Percentiles rank a stretch among this genome's conserved stretches.
Conservation (phyloP, 495 filamentous ascomycete genomes). For the Daldinia childiae region DNA sequence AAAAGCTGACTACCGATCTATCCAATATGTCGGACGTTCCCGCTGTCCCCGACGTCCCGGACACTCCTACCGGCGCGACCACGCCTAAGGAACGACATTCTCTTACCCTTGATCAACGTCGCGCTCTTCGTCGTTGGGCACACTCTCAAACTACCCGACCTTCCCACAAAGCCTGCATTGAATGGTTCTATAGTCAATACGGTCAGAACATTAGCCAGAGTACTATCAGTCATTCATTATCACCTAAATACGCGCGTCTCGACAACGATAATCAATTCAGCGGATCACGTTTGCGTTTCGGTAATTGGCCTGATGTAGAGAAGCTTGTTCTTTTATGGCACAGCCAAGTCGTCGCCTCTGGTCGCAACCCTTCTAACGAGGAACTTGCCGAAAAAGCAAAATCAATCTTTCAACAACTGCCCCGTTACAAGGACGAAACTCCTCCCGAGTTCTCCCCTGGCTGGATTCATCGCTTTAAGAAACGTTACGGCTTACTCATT, state of each 20-base stretch:
- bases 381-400: constrained; percentile 64
- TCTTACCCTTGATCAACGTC: constrained; percentile 62
- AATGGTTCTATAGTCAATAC: constrained; percentile 62
- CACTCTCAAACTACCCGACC: constrained; percentile 59
- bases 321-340: constrained; percentile 64
- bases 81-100: constrained; percentile 59
- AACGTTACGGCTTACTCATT: constrained; percentile 61
- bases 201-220: constrained; percentile 62
- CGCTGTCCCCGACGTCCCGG: constrained; percentile 39
- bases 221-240: constrained; percentile 62
- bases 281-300: constrained; percentile 61
- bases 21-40: constrained; percentile 44
- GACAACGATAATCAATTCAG: constrained; percentile 61
- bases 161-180: constrained; percentile 62
- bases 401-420: constrained; percentile 57
- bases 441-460: constrained; percentile 63
- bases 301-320: constrained; percentile 65
- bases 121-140: constrained; percentile 62
- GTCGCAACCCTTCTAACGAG: constrained; percentile 61
- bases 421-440: constrained; percentile 60
- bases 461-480: constrained; percentile 66
- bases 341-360: constrained; percentile 54
- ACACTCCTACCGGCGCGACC: constrained; percentile 27
- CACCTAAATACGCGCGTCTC: constrained; percentile 63
- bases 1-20: constrained; percentile 27